phyloP scores from a whole-genome alignment of 176 grass and related monocot genomes.

The Zea luxurians region DNA sequence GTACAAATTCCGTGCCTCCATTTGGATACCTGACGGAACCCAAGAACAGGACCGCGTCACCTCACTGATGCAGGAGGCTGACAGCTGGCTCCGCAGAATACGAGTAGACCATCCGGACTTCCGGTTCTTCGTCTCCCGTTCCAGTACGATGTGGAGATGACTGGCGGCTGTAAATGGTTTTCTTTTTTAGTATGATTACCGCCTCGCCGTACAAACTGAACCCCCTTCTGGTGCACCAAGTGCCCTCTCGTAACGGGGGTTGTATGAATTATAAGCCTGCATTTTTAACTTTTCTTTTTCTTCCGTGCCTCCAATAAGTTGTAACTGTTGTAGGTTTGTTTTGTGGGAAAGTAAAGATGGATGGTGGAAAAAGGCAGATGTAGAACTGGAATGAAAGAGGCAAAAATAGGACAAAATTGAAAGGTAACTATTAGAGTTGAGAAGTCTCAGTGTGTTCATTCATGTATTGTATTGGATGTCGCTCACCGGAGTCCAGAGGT shows the following conservation, averaged over 20 bases:
- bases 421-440: not conserved
- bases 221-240: not conserved
- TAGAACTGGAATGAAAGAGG: conserved; percentile 32
- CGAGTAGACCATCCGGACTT: conserved; percentile 89
- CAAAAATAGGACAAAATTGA: not conserved
- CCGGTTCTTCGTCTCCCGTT: conserved; percentile 62
- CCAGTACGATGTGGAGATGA: conserved; percentile 59
- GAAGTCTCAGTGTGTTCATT: not conserved
- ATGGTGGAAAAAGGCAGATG: conserved; percentile 4
- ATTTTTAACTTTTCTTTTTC: conserved; percentile 19
- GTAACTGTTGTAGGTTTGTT: conserved; percentile 38
- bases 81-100: conserved; percentile 61
- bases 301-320: conserved; percentile 25
- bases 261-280: conserved; percentile 42
- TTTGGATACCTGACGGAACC: conserved; percentile 58
- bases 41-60: conserved; percentile 42
- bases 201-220: conserved; percentile 22
- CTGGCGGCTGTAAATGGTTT: conserved; percentile 54
- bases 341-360: conserved; percentile 26
- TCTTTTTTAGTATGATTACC: conserved; percentile 8
- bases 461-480: not conserved
- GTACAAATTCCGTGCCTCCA: conserved; percentile 68
- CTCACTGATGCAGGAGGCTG: conserved; percentile 70
- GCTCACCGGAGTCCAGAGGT: not conserved
- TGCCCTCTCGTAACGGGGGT: conserved; percentile 30